Evolutionary conservation across 371 early-diverging fungal genomes (phyloP), one percentile per base, ranked within the genome.

Genomic region (Mucor lusitanicus): DNA sequence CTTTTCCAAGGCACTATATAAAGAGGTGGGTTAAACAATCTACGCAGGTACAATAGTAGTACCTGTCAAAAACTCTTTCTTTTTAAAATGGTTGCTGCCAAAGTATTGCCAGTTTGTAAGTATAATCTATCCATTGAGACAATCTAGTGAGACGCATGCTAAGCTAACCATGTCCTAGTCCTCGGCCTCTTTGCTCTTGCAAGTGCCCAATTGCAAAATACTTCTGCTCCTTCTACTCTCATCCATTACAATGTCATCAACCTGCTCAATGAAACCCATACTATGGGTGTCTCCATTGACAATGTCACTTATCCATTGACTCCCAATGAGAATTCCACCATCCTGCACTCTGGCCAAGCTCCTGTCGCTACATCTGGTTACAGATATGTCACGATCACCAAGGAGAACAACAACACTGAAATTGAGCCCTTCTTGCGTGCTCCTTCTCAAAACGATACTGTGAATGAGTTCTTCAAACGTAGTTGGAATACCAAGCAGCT

Each of bases 201-300:
- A 56, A 56, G 56, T n/a, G 56, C 56, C 30, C 56, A 56, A 56
- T 56, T 19, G 19, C n/a, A 56, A 17, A 50, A 50, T 12, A 13
- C 53, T 13, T 50, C 50, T 50, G 9, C 50, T 9, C 1, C 37
- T 7, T 23, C 19, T 12, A 0, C 56, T 56, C 11, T 56, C 17
- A 56, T 56, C n/a, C 15, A 32, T 17, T 73, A 73, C 37, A 69
- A 35, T 61, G 74, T 73, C 23, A 55, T 73, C 39, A 56, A 17
- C 27, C 32, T 69, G 9, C 27, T 70, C 6, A 67, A 61, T 28
- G 55, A 64, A 7, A 53, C 63, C n/a, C 54, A 70, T 17, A 28
- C 53, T 15, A 73, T 73, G 74, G 67, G 32, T 30, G 74, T 73
- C 40, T 28, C 58, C 6, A 62, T 73, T 3, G 74, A 73, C 32